A percentile compares a stretch with the other conserved stretches of the same genome.
phyloP scores from a whole-genome alignment of 2,329 filamentous ascomycete genomes.

The Penicillium griseofulvum region DNA sequence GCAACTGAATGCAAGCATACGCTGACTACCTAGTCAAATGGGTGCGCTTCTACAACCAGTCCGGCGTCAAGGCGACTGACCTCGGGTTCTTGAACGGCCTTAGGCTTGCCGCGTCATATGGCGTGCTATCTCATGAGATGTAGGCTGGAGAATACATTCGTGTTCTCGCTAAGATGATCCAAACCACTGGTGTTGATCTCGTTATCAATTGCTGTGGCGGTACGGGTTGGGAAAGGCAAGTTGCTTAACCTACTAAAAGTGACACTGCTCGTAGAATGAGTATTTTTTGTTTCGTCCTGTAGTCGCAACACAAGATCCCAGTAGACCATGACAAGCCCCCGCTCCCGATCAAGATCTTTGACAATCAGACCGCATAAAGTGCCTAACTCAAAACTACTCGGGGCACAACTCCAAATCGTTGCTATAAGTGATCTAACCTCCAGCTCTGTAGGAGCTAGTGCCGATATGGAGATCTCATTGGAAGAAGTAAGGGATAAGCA shows the following conservation, averaged over 20 bases:
- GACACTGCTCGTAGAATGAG: background rate
- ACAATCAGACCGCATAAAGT: too few relatives aligned
- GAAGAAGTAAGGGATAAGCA: too few relatives aligned
- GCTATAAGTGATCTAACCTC: too few relatives aligned
- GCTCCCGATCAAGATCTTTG: too few relatives aligned
- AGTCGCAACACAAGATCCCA: too few relatives aligned
- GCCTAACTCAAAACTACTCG: too few relatives aligned
- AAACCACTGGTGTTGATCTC: background rate
- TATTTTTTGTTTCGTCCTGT: background rate
- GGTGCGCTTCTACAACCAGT: slow-evolving; percentile 42
- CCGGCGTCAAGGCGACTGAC: slow-evolving; percentile 42
- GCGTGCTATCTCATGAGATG: background rate
- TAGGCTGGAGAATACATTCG: background rate
- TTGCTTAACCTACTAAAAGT: too few relatives aligned
- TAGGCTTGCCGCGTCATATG: slow-evolving; percentile 5
- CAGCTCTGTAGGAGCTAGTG: too few relatives aligned
- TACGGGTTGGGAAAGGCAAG: background rate
- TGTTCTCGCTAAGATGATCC: background rate
- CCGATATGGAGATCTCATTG: too few relatives aligned
- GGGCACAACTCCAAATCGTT: too few relatives aligned
- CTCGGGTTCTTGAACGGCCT: slow-evolving; percentile 50
- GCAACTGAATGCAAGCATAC: slow-evolving; percentile 51
- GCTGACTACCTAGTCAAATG: slow-evolving; percentile 51
- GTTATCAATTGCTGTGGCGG: background rate
- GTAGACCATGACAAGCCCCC: too few relatives aligned